Base-by-base conservation (phyloP, 129 eudicot genomes). In the Ambrosia artemisiifolia region DNA sequence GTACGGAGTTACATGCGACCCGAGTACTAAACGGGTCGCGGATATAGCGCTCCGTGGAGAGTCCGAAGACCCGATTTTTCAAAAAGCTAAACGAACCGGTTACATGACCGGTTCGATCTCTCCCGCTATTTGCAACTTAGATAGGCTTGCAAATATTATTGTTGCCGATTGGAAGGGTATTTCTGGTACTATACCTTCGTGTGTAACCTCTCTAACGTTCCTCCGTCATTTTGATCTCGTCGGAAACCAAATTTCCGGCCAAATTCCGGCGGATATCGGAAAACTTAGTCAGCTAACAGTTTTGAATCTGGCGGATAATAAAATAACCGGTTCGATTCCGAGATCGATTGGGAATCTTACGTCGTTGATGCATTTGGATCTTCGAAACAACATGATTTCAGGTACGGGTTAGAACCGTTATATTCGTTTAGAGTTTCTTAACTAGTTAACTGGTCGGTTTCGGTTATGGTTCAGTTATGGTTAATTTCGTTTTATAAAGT, bases 131-230 rank as follows among this genome's bases (percentile, higher is more conserved):
- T 94, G 98, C 73, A 79, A 81, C 2, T 77, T 90, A 2, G 75
- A 74, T 4, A 64, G 92, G 68, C 86, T 94, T 42, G 75, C 97
- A 13, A 81, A 85, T 78, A 55, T 94, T 20, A 79, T 77, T 5
- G 8, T 94, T 1, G 88, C 98, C 2, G 98, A 94, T 36, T 94
- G 97, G 98, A 94, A 94, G 77, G 96, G 96, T 47, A 90, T 94
- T 72, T 66, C 98, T 0, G 98, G 98, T 7, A 63, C 74, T 4
- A 88, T 94, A 38, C 97, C 98, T 3, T 24, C 75, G 4, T 94
- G 97, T 65, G 71, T 94, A 50, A 14, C 91, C 10, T 4, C 71
- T 3, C 78, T 90, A 16, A 83, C 88, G 3, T 86, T 75, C 53
- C 94, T 94, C 35, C 87, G 99, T 3, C 75, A 76, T 57, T 70